A percentile compares a stretch with the other conserved stretches of the same genome.
Evolutionary conservation across 2,329 filamentous ascomycete genomes (phyloP).

Genomic region (Myriosclerotinia curreyana): DNA sequence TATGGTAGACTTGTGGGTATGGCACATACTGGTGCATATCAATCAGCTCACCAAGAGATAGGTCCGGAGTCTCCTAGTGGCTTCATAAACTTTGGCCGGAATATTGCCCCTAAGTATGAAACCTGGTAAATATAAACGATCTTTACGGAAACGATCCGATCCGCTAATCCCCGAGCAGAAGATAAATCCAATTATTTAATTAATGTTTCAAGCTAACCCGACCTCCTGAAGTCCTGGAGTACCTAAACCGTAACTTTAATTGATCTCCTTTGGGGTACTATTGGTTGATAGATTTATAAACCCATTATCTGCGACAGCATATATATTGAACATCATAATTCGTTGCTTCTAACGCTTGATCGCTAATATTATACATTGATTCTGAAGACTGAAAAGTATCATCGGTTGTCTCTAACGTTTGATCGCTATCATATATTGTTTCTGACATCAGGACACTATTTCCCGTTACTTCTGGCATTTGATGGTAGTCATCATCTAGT

Average conservation of each 20-base stretch:
- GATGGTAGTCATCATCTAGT: too few relatives aligned
- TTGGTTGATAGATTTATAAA: not conserved
- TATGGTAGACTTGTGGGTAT: not conserved
- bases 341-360: constrained; percentile 3
- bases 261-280: not conserved
- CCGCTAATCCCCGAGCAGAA: not conserved
- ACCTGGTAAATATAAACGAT: not conserved
- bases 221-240: constrained; percentile 1
- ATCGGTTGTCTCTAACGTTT: not conserved
- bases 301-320: not conserved
- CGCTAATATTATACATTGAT: not conserved
- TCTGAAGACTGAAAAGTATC: not conserved
- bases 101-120: too few relatives aligned
- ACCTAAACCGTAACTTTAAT: not conserved
- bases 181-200: not conserved
- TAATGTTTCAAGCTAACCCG: not conserved
- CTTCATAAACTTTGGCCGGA: not conserved
- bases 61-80: not conserved
- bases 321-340: constrained; percentile 3
- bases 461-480: too few relatives aligned
- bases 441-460: not conserved
- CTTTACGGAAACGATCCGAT: not conserved
- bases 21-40: not conserved
- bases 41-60: not conserved
- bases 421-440: not conserved